Evolutionary conservation across 2,329 filamentous ascomycete genomes (phyloP).

Genomic region (Hysterium pulicare): DNA sequence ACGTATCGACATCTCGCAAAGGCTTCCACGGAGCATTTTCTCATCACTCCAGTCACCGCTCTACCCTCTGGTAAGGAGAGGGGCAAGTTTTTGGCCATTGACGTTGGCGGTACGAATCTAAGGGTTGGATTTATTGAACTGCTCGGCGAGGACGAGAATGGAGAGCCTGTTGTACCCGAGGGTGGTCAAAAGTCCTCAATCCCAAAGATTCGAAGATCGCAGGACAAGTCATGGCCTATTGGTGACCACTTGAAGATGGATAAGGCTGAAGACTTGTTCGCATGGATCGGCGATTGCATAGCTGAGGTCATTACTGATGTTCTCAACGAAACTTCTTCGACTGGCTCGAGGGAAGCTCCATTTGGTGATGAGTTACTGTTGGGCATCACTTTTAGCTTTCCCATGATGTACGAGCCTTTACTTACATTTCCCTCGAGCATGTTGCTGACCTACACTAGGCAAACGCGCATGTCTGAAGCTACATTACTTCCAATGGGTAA

Average conservation of each 20-base stretch:
- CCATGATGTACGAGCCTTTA: constrained; percentile 53
- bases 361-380: constrained; percentile 52
- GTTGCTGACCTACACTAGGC: constrained; percentile 29
- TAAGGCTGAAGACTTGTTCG: constrained; percentile 70
- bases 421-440: constrained; percentile 3
- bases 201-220: constrained; percentile 52
- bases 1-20: constrained; percentile 33
- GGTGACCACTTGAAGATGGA: constrained; percentile 69
- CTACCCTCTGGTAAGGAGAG: constrained; percentile 58
- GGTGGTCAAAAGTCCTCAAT: constrained; percentile 15
- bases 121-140: constrained; percentile 67
- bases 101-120: constrained; percentile 65
- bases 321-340: constrained; percentile 33
- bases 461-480: constrained; percentile 60
- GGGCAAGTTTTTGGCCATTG: constrained; percentile 51
- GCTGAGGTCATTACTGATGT: constrained; percentile 66
- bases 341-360: constrained; percentile 21
- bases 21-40: constrained; percentile 37
- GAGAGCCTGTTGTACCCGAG: constrained; percentile 7
- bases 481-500: constrained; percentile 68
- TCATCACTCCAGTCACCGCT: constrained; percentile 39
- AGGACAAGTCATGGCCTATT: constrained; percentile 74
- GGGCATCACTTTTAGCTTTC: constrained; percentile 69
- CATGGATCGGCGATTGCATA: constrained; percentile 78
- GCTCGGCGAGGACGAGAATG: constrained; percentile 42